These are phyloP conservation scores for Cladosporium velox DNA, from an alignment of 2,329 filamentous ascomycete genomes.

Conservation along the genomic window DNA sequence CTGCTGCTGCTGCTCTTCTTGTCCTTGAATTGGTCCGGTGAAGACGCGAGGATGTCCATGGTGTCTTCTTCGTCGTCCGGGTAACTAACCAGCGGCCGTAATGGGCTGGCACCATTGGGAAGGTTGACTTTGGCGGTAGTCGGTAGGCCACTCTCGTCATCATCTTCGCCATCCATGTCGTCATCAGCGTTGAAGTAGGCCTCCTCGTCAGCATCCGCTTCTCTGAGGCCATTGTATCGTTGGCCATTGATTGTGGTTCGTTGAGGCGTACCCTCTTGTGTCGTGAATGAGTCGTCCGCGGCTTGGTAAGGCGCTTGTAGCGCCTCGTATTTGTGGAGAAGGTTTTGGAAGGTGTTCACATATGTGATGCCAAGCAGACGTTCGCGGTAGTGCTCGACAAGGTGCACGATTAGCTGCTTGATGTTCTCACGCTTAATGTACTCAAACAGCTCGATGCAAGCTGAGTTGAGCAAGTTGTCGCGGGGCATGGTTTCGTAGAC, in stretches of 20 bases:
- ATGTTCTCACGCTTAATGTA: constrained; percentile 77
- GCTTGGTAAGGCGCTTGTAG: constrained; percentile 49
- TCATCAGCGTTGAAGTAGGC: constrained; percentile 93
- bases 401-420: constrained; percentile 77
- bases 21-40: constrained; percentile 42
- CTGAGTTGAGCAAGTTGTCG: constrained; percentile 91
- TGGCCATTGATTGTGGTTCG: constrained; percentile 53
- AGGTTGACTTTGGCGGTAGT: constrained; percentile 39
- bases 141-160: constrained; percentile 36
- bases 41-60: constrained; percentile 58
- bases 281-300: constrained; percentile 66
- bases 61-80: constrained; percentile 58
- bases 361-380: constrained; percentile 75
- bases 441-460: constrained; percentile 91
- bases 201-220: constrained; percentile 82
- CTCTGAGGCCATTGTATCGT: constrained; percentile 69
- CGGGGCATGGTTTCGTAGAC: constrained; percentile 82
- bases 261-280: constrained; percentile 60
- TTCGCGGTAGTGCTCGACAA: constrained; percentile 82
- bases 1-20: constrained; percentile 34
- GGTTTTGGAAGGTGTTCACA: constrained; percentile 77
- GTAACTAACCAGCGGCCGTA: constrained; percentile 85
- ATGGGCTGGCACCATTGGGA: constrained; percentile 64
- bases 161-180: constrained; percentile 71
- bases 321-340: constrained; percentile 78